Evolutionary conservation across 2,329 filamentous ascomycete genomes (phyloP).

Genomic region (Fonsecaea erecta): DNA sequence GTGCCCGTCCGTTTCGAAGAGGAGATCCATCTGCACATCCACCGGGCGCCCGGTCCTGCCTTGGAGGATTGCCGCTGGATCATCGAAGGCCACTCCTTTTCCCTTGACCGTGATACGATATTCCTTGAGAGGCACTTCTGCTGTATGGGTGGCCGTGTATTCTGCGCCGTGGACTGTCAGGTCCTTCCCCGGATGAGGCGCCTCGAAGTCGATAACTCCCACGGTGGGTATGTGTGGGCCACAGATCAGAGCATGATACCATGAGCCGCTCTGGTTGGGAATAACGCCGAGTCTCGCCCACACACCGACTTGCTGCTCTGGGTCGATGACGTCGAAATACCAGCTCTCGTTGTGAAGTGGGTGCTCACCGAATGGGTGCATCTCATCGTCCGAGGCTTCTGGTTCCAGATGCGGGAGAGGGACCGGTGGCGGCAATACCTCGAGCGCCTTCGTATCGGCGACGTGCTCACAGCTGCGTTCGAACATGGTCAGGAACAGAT

Average conservation of each 20-base stretch:
- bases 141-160: background rate
- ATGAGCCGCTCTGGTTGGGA: conserved; percentile 6
- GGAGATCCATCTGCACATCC: background rate
- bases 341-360: conserved; percentile 10
- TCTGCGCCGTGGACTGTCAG: background rate
- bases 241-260: background rate
- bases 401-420: background rate
- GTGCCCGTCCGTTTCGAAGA: conserved; percentile 1
- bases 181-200: background rate
- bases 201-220: conserved; percentile 1
- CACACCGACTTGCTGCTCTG: background rate
- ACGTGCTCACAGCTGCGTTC: background rate
- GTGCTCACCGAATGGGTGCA: background rate
- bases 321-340: conserved; percentile 1
- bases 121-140: background rate
- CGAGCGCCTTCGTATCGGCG: background rate
- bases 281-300: conserved; percentile 3
- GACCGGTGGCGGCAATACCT: background rate
- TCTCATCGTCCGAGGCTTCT: background rate
- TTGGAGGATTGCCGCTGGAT: background rate
- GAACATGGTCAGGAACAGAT: conserved; percentile 1
- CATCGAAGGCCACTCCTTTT: background rate
- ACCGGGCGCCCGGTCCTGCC: background rate
- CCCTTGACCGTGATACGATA: background rate
- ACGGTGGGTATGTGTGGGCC: background rate